Conservation (phyloP, 306 rosid species). For the Crataegus laevigata region DNA sequence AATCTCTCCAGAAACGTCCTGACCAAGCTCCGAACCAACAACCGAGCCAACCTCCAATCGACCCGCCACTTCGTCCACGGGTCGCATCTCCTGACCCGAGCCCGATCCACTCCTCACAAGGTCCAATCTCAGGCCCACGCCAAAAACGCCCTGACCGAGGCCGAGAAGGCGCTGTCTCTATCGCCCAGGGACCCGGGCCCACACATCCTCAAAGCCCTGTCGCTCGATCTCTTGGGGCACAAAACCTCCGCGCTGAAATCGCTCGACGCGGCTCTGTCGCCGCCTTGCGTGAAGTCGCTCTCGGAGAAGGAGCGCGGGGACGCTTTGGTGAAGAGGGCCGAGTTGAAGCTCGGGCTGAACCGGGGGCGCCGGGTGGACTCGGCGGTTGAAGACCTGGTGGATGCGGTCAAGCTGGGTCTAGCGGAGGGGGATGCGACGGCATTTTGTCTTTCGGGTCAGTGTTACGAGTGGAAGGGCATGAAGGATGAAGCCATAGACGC, state of each 20-base stretch:
- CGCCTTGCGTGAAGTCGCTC: slow-evolving; percentile 35
- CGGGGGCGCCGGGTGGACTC: slow-evolving; percentile 52
- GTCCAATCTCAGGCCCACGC: slow-evolving; percentile 39
- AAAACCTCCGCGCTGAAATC: slow-evolving; percentile 36
- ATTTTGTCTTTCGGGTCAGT: slow-evolving; percentile 49
- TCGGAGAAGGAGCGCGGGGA: slow-evolving; percentile 27
- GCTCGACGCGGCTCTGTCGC: slow-evolving; percentile 38
- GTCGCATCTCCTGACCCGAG: slow-evolving; percentile 43
- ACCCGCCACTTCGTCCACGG: slow-evolving; percentile 45
- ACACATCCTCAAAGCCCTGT: slow-evolving; percentile 45
- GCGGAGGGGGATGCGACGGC: slow-evolving; percentile 16
- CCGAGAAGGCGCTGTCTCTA: slow-evolving; percentile 42
- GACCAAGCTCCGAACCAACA: slow-evolving; percentile 27
- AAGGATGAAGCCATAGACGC: slow-evolving; percentile 34
- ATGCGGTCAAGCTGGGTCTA: slow-evolving; percentile 28
- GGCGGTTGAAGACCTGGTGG: slow-evolving; percentile 47
- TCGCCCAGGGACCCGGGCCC: slow-evolving; percentile 46
- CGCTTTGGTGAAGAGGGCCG: slow-evolving; percentile 50
- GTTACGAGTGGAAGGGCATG: slow-evolving; percentile 59
- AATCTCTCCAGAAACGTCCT: slow-evolving; percentile 23
- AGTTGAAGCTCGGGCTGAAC: slow-evolving; percentile 43
- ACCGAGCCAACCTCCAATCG: slow-evolving; percentile 24
- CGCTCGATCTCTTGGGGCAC: slow-evolving; percentile 38
- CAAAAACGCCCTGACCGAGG: slow-evolving; percentile 37
- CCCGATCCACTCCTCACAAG: slow-evolving; percentile 29